Base-by-base conservation (phyloP, 345 rosid species). In the Adansonia digitata region DNA sequence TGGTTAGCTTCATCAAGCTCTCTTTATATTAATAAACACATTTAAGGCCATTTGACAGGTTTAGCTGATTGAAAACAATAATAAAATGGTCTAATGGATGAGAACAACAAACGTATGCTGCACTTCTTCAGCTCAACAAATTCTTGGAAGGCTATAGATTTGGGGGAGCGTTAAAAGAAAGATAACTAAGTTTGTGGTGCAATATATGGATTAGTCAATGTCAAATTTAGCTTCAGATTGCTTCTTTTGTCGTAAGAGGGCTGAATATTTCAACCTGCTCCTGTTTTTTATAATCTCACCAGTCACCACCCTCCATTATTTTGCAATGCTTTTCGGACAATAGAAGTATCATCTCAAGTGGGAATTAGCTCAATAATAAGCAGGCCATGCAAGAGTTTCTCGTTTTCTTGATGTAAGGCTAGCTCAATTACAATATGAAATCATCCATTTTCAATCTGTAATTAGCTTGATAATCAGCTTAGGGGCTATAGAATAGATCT, bases 151-250 rank as follows among this genome's bases (percentile, higher is more conserved):
- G 45, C 39, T 46, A 48, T 14, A 34, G 71, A 34, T 37, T 78
- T 40, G 79, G 63, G 66, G 74, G 75, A 83, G 77, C 75, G 85
- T 76, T 78, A 11, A 56, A 83, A 76, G 84, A 52, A 78, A 82
- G 75, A 74, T n/a, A 85, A 79, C 75, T 52, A 67, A 42, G 11
- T 9, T 48, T 34, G 69, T 62, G 69, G 42, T 73, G 52, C 34
- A 49, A 77, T 56, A 56, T 57, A 35, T 57, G 7, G 63, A 35
- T 37, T 27, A 26, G 37, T 57, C 63, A 26, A 26, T 27, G 63
- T 57, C 80, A 73, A 55, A 45, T 71, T 56, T 57, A 31, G 73
- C 59, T 63, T n/a, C 20, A 9, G 57, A 49, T 77, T 76, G 80
- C 80, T 79, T 73, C 76, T 48, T 68, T 39, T 24, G 37, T 46